Conservation (phyloP, 805 yeast species). For the Wickerhamomyces silvicola region DNA sequence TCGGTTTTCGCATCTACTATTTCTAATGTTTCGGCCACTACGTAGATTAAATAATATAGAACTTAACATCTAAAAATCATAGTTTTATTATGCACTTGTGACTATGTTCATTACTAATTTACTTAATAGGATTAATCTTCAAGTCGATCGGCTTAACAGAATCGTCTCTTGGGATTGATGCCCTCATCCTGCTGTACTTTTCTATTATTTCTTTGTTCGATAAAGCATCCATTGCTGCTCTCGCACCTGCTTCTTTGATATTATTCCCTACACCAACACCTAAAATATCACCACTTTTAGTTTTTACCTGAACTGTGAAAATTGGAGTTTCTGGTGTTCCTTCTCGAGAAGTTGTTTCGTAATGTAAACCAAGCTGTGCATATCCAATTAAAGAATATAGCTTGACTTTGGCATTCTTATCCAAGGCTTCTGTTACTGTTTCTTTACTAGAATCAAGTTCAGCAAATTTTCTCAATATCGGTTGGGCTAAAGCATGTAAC, state of each 20-base stretch:
- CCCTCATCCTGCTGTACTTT: conserved; percentile 52
- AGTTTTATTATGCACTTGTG: background rate
- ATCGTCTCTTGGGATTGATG: conserved; percentile 39
- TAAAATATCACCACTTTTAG: conserved; percentile 54
- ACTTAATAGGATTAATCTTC: background rate
- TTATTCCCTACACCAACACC: conserved; percentile 71
- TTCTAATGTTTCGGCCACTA: too few species aligned
- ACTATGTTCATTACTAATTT: background rate
- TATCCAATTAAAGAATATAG: conserved; percentile 76
- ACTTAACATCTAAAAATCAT: background rate
- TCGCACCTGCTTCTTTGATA: conserved; percentile 68
- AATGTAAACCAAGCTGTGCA: conserved; percentile 53
- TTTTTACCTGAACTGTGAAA: conserved; percentile 58
- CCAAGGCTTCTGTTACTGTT: conserved; percentile 27
- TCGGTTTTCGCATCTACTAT: too few species aligned
- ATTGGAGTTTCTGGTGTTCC: conserved; percentile 30
- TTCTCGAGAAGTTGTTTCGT: conserved; percentile 38
- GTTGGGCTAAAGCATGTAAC: conserved; percentile 47
- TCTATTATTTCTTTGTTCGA: conserved; percentile 52
- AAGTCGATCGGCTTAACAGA: conserved; percentile 7
- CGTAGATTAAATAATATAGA: too few species aligned
- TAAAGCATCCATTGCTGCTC: conserved; percentile 82
- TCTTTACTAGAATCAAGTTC: conserved; percentile 4
- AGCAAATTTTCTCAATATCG: conserved; percentile 27
- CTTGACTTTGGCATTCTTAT: conserved; percentile 68